Conservation (phyloP, 2,329 filamentous ascomycete species). For the Scytalidium sp. region DNA sequence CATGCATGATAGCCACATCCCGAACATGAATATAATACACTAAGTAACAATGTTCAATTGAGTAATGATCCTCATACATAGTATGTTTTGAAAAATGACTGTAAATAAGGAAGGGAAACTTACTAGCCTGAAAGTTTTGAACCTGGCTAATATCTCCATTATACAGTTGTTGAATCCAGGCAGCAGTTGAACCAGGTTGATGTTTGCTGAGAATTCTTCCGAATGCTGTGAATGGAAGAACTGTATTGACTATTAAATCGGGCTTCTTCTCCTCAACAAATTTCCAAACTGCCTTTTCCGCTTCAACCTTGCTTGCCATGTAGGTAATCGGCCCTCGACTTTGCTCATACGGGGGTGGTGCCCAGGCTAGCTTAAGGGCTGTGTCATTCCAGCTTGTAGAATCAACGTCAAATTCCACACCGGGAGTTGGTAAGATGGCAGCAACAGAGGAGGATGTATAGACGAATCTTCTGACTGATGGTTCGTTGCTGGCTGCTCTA, state of each 20-base stretch:
- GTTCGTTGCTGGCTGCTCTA: constrained; percentile 34
- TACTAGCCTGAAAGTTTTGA: constrained; percentile 8
- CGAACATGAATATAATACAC: constrained; percentile 16
- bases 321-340: constrained; percentile 25
- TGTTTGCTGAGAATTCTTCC: constrained; percentile 12
- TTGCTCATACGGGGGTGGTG: constrained; percentile 29
- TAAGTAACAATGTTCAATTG: not conserved
- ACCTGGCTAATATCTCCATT: constrained; percentile 13
- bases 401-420: constrained; percentile 18
- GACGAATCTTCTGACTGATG: constrained; percentile 36
- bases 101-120: not conserved
- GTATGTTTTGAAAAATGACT: not conserved
- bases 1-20: constrained; percentile 25
- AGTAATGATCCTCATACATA: not conserved
- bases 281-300: constrained; percentile 36
- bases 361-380: constrained; percentile 31
- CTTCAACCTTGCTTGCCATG: constrained; percentile 35
- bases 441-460: constrained; percentile 30
- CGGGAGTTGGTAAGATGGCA: constrained; percentile 16
- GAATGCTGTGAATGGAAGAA: constrained; percentile 15
- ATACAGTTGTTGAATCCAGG: constrained; percentile 16
- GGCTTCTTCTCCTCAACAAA: constrained; percentile 31
- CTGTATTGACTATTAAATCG: constrained; percentile 24
- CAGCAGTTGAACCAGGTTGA: constrained; percentile 17
- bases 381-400: constrained; percentile 33